These are phyloP conservation scores for Abortiporus biennis DNA, from an alignment of 1,284 basidiomycete species.

Conservation along the genomic window DNA sequence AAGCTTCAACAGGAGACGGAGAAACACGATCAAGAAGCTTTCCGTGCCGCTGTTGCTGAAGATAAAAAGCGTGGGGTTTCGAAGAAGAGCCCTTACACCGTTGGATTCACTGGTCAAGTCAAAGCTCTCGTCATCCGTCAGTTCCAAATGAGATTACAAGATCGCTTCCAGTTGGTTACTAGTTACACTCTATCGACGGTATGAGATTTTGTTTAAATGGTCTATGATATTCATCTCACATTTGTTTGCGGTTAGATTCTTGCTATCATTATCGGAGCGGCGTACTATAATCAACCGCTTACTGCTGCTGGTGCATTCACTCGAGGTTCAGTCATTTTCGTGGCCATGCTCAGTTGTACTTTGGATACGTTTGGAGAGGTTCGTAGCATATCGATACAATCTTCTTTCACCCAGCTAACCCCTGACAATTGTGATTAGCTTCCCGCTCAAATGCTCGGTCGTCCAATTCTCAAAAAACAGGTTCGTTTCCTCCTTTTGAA, in stretches of 20 bases:
- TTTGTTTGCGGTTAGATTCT: slow-evolving; percentile 29
- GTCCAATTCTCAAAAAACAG: slow-evolving; percentile 67
- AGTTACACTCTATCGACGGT: slow-evolving; percentile 56
- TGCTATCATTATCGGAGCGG: slow-evolving; percentile 73
- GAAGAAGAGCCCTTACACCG: slow-evolving; percentile 83
- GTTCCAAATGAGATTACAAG: slow-evolving; percentile 76
- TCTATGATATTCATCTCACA: slow-evolving; percentile 7
- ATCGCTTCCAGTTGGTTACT: slow-evolving; percentile 77
- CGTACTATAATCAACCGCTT: slow-evolving; percentile 67
- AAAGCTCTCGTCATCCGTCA: slow-evolving; percentile 69
- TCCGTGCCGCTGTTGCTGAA: slow-evolving; percentile 68
- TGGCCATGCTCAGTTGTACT: slow-evolving; percentile 66
- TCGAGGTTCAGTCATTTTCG: slow-evolving; percentile 80
- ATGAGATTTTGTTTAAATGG: slow-evolving; percentile 18
- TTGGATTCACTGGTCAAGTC: slow-evolving; percentile 74
- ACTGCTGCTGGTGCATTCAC: slow-evolving; percentile 83
- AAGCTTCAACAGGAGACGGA: slow-evolving; percentile 58
- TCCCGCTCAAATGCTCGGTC: slow-evolving; percentile 69
- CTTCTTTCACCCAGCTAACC: background rate
- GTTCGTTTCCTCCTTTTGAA: too few species aligned
- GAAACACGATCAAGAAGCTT: slow-evolving; percentile 65
- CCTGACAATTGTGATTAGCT: slow-evolving; percentile 27
- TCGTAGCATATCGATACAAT: slow-evolving; percentile 15
- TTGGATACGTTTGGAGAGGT: slow-evolving; percentile 77
- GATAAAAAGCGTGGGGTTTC: slow-evolving; percentile 84